phyloP scores from a whole-genome alignment of 2,329 filamentous ascomycete genomes.

The Microsporum canis region DNA sequence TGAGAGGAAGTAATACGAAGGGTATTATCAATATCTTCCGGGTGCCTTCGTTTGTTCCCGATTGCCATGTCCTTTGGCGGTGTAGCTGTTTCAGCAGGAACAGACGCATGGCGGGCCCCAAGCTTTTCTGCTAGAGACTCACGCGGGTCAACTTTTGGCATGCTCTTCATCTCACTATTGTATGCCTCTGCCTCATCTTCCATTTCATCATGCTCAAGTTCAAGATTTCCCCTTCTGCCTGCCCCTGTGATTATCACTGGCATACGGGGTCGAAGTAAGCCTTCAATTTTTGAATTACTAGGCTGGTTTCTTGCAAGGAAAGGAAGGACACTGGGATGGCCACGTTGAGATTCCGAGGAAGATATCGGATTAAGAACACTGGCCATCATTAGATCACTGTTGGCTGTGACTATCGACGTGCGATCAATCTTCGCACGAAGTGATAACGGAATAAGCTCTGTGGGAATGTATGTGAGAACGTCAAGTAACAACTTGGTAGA shows the following conservation, averaged over 20 bases:
- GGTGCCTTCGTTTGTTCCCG: background rate
- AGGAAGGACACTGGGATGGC: slow-evolving; percentile 65
- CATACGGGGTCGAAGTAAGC: slow-evolving; percentile 48
- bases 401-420: slow-evolving; percentile 59
- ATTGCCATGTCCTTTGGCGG: background rate
- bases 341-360: slow-evolving; percentile 48
- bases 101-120: slow-evolving; percentile 20
- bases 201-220: slow-evolving; percentile 17
- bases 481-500: slow-evolving; percentile 52
- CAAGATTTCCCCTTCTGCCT: slow-evolving; percentile 20
- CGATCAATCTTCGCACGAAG: slow-evolving; percentile 67
- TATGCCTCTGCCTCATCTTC: slow-evolving; percentile 16
- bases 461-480: slow-evolving; percentile 53
- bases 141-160: background rate
- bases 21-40: background rate
- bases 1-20: background rate
- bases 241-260: slow-evolving; percentile 30
- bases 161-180: background rate
- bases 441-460: slow-evolving; percentile 56
- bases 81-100: background rate
- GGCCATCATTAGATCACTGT: slow-evolving; percentile 63
- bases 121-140: background rate
- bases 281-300: slow-evolving; percentile 55
- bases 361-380: slow-evolving; percentile 70
- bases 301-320: slow-evolving; percentile 60